Percentiles rank a stretch among this genome's conserved stretches.
These are phyloP conservation scores for Aegilops longissima DNA, from an alignment of 176 grass and related monocot genomes.

Conservation along the genomic window DNA sequence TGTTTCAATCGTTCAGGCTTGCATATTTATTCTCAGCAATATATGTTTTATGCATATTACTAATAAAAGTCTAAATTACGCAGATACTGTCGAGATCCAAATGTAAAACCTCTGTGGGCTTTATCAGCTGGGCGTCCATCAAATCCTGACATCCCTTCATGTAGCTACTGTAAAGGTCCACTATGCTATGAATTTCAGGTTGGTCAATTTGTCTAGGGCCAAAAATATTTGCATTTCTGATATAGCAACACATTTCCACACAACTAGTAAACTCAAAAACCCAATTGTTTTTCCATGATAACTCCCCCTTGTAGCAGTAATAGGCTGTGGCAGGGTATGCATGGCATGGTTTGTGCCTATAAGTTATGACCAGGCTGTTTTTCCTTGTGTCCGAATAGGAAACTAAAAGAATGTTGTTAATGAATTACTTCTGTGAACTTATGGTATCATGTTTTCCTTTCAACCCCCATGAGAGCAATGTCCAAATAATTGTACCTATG, in stretches of 20 bases:
- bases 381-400: not conserved
- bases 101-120: constrained; percentile 78
- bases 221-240: not conserved
- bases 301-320: not conserved
- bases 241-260: not conserved
- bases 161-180: constrained; percentile 75
- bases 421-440: not conserved
- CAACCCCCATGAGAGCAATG: not conserved
- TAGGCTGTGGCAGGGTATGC: not conserved
- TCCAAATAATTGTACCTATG: not conserved
- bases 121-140: constrained; percentile 63
- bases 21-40: not conserved
- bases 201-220: constrained; percentile 12
- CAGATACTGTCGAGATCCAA: constrained; percentile 80
- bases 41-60: not conserved
- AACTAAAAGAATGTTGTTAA: constrained; percentile 7
- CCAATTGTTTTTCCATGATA: not conserved
- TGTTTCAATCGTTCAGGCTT: constrained; percentile 8
- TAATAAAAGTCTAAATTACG: constrained; percentile 2
- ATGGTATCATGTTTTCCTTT: constrained; percentile 8
- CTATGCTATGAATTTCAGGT: constrained; percentile 96
- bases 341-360: not conserved
- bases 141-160: constrained; percentile 59
- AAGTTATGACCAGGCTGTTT: not conserved
- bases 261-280: not conserved